Evolutionary conservation across 768 basidiomycete species (phyloP), one percentile per base, ranked within the genome.

Genomic region (Plicaturopsis crispa): DNA sequence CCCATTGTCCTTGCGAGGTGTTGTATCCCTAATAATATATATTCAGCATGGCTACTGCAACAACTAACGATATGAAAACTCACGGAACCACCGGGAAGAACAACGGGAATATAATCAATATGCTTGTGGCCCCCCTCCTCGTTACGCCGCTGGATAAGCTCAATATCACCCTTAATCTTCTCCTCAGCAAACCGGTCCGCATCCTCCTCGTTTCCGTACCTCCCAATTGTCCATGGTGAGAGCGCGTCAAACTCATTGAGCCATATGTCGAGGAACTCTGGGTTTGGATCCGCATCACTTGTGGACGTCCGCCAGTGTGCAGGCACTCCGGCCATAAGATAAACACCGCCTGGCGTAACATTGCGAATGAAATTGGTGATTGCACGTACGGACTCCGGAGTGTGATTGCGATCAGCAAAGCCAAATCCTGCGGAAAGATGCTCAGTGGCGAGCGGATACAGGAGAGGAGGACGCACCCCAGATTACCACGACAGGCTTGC

Each of bases 71-170:
- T n/a, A 33, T 18, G 6, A 35, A 5, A 5, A 71, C 84, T 48
- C 43, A 88, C 87, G 43, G 86, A 88, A 36, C 82, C 80, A 6
- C 87, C 87, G 31, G 87, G 87, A 40, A 83, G 70, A 4, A 89
- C 74, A 6, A 88, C 84, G 2, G 88, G 88, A n/a, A 89, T 71
- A 53, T 88, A 90, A 54, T 86, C 83, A 16, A 87, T 66, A 51
- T 71, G 79, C 48, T 67, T 67, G 10, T 45, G 33, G 21, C 48
- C 49, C 5, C 53, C 52, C 37, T 64, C 60, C 30, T 72, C 66
- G 44, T 66, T 70, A 16, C 71, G 63, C 39, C 59, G 59, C 49
- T 59, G 71, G 31, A 91, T 63, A 19, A 78, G 55, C 28, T 78
- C 75, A 2, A 76, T 58, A 54, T 91, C 88, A 0, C 61, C 70